Evolutionary conservation across 208 protist species (phyloP).

Genomic region (Trypanosoma rangeli): DNA sequence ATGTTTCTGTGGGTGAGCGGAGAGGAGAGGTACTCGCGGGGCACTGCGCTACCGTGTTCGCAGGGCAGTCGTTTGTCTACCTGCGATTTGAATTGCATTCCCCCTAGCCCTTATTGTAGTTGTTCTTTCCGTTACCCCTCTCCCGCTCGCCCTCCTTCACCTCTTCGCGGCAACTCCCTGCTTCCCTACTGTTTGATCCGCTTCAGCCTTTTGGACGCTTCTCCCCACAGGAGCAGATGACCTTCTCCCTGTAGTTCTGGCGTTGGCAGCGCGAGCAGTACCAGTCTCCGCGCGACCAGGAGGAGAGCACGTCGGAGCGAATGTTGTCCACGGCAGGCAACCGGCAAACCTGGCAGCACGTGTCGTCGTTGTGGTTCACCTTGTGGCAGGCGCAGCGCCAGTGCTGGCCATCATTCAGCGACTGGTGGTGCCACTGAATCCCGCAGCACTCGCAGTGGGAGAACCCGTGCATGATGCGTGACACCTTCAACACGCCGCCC

Average conservation of each 20-base stretch:
- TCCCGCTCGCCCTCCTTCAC: not conserved
- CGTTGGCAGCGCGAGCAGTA: slow-evolving; percentile 47
- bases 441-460: slow-evolving; percentile 49
- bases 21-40: too few species aligned
- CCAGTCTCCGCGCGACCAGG: slow-evolving; percentile 76
- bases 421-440: slow-evolving; percentile 65
- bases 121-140: not conserved
- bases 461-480: slow-evolving; percentile 35
- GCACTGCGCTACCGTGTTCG: too few species aligned
- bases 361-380: slow-evolving; percentile 35
- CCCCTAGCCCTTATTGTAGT: not conserved
- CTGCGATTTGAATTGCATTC: too few species aligned
- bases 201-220: not conserved
- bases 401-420: slow-evolving; percentile 27
- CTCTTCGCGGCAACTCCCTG: not conserved
- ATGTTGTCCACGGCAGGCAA: slow-evolving; percentile 50
- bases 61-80: too few species aligned
- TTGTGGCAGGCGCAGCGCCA: slow-evolving; percentile 81
- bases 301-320: slow-evolving; percentile 44
- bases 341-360: slow-evolving; percentile 46
- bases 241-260: slow-evolving; percentile 62
- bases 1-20: too few species aligned
- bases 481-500: slow-evolving; percentile 13
- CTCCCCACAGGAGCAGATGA: slow-evolving; percentile 53
- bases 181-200: not conserved